Conservation (phyloP, 345 rosid species). For the Crucihimalaya himalaica region DNA sequence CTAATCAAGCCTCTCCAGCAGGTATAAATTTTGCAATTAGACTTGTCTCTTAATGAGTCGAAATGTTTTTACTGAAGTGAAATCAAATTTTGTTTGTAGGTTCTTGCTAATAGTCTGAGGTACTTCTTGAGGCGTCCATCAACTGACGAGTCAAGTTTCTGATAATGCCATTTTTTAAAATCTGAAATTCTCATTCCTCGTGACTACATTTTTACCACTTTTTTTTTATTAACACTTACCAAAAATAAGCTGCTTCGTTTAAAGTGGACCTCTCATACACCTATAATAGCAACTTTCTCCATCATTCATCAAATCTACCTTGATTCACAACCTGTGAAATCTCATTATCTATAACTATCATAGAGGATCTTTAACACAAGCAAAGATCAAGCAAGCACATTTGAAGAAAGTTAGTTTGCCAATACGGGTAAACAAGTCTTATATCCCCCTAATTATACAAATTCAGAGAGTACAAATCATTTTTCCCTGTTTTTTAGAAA, state of each 20-base stretch:
- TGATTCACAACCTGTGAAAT: slow-evolving; percentile 10
- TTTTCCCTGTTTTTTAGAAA: slow-evolving; percentile 2
- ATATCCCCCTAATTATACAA: slow-evolving; percentile 34
- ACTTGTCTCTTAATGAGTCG: background rate
- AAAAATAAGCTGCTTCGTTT: slow-evolving; percentile 31
- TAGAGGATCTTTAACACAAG: background rate
- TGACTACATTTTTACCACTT: background rate
- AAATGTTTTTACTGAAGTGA: background rate
- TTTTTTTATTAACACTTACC: slow-evolving; percentile 11
- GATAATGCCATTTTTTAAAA: slow-evolving; percentile 12
- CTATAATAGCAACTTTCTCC: slow-evolving; percentile 33
- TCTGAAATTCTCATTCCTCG: background rate
- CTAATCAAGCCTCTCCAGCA: slow-evolving; percentile 90
- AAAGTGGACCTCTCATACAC: slow-evolving; percentile 20
- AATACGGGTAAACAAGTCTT: slow-evolving; percentile 29
- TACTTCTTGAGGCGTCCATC: slow-evolving; percentile 82
- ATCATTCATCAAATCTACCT: slow-evolving; percentile 19
- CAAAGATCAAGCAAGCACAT: slow-evolving; percentile 18
- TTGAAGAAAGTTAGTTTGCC: slow-evolving; percentile 25
- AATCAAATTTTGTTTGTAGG: slow-evolving; percentile 43
- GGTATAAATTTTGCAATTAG: slow-evolving; percentile 41
- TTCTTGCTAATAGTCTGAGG: slow-evolving; percentile 69
- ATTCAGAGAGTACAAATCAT: slow-evolving; percentile 30
- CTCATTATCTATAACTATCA: background rate
- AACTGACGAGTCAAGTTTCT: slow-evolving; percentile 78